Evolutionary conservation across 2,329 filamentous ascomycete genomes (phyloP).

Genomic region (Fusarium nelsonii): DNA sequence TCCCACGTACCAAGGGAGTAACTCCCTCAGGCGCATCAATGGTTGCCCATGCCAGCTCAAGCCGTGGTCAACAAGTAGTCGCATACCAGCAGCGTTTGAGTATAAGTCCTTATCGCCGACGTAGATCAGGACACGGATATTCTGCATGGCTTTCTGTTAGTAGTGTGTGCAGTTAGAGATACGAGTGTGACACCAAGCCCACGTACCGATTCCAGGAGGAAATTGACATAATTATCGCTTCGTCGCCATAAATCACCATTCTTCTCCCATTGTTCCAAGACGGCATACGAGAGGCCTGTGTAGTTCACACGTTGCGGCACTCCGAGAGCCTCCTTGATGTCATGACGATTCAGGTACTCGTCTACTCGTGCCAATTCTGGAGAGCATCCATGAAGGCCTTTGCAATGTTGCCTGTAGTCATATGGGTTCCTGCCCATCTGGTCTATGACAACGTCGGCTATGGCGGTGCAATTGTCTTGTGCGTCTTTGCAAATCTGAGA

Average conservation of each 20-base stretch:
- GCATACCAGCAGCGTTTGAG: conserved; percentile 6
- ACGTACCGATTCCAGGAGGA: background rate
- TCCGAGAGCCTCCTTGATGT: background rate
- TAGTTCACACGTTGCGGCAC: background rate
- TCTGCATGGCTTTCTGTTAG: background rate
- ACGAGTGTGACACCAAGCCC: background rate
- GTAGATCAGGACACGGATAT: conserved; percentile 13
- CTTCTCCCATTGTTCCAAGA: background rate
- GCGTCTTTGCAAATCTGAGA: background rate
- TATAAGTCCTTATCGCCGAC: conserved; percentile 14
- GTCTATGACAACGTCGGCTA: background rate
- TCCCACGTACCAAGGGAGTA: background rate
- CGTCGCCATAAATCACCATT: background rate
- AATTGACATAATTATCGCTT: background rate
- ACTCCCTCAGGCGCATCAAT: background rate
- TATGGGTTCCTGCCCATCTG: background rate
- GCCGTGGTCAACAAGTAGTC: background rate
- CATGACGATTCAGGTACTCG: background rate
- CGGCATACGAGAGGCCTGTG: background rate
- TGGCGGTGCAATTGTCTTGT: background rate
- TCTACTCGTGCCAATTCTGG: background rate
- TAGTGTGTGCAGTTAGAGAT: background rate
- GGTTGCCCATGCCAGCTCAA: background rate
- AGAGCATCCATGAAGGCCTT: background rate
- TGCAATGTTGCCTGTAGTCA: background rate